Conservation (phyloP, 768 basidiomycete genomes). For the Calvatia gigantea region DNA sequence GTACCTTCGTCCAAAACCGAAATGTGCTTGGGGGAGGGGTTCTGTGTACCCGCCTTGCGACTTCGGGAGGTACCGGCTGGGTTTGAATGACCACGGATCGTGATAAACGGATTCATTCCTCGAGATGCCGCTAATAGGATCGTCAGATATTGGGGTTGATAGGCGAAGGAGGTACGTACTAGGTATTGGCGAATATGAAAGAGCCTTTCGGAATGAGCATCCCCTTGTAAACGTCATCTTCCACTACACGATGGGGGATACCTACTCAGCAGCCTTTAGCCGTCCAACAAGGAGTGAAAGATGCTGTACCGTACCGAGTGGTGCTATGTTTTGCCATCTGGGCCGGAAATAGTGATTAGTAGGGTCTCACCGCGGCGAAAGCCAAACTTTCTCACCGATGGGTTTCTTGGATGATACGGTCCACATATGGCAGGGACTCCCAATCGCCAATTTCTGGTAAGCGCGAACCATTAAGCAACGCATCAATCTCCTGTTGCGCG, state of each 20-base stretch:
- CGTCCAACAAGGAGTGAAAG: background rate
- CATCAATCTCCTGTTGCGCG: constrained; percentile 70
- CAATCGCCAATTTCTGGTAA: constrained; percentile 59
- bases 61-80: constrained; percentile 43
- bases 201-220: constrained; percentile 62
- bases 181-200: constrained; percentile 60
- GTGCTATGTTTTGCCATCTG: background rate
- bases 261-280: constrained; percentile 26
- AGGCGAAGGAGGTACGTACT: constrained; percentile 27
- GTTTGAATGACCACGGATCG: constrained; percentile 46
- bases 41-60: constrained; percentile 2
- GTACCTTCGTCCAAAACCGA: constrained; percentile 5
- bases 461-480: constrained; percentile 47
- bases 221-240: constrained; percentile 60
- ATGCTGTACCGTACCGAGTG: constrained; percentile 1
- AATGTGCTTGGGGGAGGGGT: background rate
- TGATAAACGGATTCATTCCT: constrained; percentile 48
- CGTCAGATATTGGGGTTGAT: background rate
- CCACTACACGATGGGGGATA: constrained; percentile 59
- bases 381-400: constrained; percentile 51
- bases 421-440: no score
- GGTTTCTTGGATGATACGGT: constrained; percentile 54
- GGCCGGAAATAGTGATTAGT: background rate
- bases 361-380: constrained; percentile 50
- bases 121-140: constrained; percentile 35